Percentiles rank a stretch among this genome's conserved stretches.
Conservation (phyloP, 177 flowering plant species). For the Vitis hybrid region DNA sequence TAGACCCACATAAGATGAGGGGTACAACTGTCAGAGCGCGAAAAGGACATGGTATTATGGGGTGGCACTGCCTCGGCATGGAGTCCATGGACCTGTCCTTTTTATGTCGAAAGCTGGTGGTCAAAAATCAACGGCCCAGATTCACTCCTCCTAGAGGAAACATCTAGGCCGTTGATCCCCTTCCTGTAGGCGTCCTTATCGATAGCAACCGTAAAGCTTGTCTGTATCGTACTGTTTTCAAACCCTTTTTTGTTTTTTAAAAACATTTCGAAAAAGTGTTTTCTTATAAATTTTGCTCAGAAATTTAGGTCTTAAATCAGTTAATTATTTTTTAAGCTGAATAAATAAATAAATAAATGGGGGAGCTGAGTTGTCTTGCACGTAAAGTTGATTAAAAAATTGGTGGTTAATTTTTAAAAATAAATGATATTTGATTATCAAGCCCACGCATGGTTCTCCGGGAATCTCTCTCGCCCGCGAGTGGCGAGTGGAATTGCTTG, state of each 20-base stretch:
- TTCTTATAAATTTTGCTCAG: conserved; percentile 10
- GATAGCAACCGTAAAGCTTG: conserved; percentile 18
- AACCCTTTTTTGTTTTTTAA: background rate
- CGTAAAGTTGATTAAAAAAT: conserved; percentile 24
- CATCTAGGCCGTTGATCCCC: conserved; percentile 18
- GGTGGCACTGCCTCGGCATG: conserved; percentile 32
- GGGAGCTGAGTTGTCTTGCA: conserved; percentile 46
- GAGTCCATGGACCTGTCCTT: conserved; percentile 43
- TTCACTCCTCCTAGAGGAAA: background rate
- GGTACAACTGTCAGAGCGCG: conserved; percentile 14
- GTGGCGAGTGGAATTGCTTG: conserved; percentile 44
- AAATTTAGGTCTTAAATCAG: conserved; percentile 22
- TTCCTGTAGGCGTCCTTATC: conserved; percentile 14
- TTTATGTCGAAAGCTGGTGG: conserved; percentile 30
- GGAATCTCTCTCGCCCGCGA: conserved; percentile 48
- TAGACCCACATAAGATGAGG: background rate
- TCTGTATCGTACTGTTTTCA: conserved; percentile 4
- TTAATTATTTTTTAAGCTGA: background rate
- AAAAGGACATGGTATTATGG: conserved; percentile 41
- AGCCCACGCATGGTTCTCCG: conserved; percentile 59
- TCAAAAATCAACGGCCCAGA: conserved; percentile 14
- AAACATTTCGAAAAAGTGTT: conserved; percentile 1
- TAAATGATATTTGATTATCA: conserved; percentile 26
- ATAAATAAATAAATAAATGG: background rate
- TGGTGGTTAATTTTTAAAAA: conserved; percentile 6